Evolutionary conservation across 176 grass and related monocot genomes (phyloP).

Genomic region (Luzula sylvatica): DNA sequence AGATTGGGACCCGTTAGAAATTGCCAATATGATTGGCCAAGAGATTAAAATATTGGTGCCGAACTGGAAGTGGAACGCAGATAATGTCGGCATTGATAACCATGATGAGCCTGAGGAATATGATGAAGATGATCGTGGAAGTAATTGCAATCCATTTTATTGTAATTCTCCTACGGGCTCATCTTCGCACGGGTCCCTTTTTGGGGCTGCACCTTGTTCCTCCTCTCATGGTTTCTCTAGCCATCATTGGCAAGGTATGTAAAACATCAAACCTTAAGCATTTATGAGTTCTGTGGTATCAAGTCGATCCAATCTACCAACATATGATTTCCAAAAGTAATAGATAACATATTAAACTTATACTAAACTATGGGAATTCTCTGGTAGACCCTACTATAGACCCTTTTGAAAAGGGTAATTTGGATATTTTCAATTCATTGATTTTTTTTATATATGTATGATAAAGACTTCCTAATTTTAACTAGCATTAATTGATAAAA

Average conservation of each 20-base stretch:
- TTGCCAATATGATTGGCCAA: slow-evolving; percentile 75
- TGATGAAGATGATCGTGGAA: slow-evolving; percentile 32
- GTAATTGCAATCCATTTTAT: slow-evolving; percentile 41
- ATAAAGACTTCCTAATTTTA: too few species aligned
- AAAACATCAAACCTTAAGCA: slow-evolving; percentile 24
- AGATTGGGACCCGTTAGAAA: slow-evolving; percentile 46
- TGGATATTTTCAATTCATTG: too few species aligned
- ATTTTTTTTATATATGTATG: too few species aligned
- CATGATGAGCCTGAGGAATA: slow-evolving; percentile 33
- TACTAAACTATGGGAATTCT: too few species aligned
- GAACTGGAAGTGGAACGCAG: slow-evolving; percentile 12
- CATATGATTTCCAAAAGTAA: neutral
- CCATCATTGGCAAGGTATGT: slow-evolving; percentile 19
- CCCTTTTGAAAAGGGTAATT: too few species aligned
- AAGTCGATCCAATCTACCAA: neutral
- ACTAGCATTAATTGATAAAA: too few species aligned
- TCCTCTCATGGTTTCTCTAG: slow-evolving; percentile 11
- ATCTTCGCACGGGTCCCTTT: slow-evolving; percentile 50
- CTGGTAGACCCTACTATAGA: too few species aligned
- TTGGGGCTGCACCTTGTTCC: slow-evolving; percentile 4
- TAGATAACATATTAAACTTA: too few species aligned
- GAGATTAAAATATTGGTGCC: slow-evolving; percentile 52
- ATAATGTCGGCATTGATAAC: neutral
- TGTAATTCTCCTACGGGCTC: slow-evolving; percentile 49
- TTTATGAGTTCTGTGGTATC: neutral